Conservation (phyloP, 495 filamentous ascomycete species). For the Hypomontagnella submonticulosa region DNA sequence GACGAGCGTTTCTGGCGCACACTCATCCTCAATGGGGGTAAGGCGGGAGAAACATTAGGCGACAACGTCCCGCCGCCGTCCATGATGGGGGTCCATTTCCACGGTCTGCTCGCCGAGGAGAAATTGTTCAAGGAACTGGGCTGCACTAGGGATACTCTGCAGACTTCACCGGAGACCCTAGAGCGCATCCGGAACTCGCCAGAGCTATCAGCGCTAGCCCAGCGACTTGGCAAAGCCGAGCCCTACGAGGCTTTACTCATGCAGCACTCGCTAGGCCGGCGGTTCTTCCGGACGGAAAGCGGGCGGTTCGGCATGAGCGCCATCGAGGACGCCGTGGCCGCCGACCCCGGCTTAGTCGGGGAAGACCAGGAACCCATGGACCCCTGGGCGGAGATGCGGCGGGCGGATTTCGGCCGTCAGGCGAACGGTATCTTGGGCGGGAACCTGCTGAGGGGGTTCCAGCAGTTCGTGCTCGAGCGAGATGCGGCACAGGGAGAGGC, state of each 20-base stretch:
- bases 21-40: slow-evolving; percentile 30
- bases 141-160: slow-evolving; percentile 28
- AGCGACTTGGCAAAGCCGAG: slow-evolving; percentile 21
- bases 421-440: slow-evolving; percentile 15
- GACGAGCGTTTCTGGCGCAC: slow-evolving; percentile 42
- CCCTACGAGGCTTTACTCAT: slow-evolving; percentile 15
- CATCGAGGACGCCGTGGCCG: slow-evolving; percentile 30
- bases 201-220: slow-evolving; percentile 27
- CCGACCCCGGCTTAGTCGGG: slow-evolving; percentile 5
- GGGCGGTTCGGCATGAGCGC: slow-evolving; percentile 40
- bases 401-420: slow-evolving; percentile 12
- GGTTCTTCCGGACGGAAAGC: slow-evolving; percentile 35
- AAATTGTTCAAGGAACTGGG: slow-evolving; percentile 27
- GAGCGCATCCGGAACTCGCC: slow-evolving; percentile 25
- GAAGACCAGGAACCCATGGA: background rate
- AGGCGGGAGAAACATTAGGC: background rate
- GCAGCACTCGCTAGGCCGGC: slow-evolving; percentile 20
- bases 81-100: slow-evolving; percentile 14
- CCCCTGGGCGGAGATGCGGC: background rate
- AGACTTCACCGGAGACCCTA: slow-evolving; percentile 23
- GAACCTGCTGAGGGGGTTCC: slow-evolving; percentile 22
- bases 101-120: slow-evolving; percentile 39
- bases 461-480: slow-evolving; percentile 18
- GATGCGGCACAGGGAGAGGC: slow-evolving; percentile 7
- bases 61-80: background rate